Percentiles rank a stretch among this genome's conserved stretches.
phyloP scores from a whole-genome alignment of 148 eudicot species.

The Vaccinium corymbosum region DNA sequence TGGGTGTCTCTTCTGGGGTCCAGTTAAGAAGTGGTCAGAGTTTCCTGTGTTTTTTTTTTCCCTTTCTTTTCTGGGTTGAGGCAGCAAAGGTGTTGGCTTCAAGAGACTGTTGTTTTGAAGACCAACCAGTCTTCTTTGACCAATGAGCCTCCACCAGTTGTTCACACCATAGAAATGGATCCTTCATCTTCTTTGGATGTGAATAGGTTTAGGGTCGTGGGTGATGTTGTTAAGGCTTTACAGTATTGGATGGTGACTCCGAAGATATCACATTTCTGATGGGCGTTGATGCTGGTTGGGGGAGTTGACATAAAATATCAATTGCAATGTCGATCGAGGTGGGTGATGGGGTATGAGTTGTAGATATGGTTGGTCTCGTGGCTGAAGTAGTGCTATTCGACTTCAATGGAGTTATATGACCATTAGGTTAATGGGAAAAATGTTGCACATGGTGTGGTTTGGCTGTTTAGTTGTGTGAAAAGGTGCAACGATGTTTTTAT shows the following conservation, averaged over 20 bases:
- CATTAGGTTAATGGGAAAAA: neutral
- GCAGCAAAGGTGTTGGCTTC: neutral
- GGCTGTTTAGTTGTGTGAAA: neutral
- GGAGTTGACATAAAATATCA: neutral
- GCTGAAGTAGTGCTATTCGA: neutral
- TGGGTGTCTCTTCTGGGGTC: neutral
- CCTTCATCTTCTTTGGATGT: neutral
- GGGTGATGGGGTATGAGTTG: neutral
- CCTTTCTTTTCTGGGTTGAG: neutral
- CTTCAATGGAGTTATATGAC: neutral
- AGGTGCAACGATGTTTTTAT: neutral
- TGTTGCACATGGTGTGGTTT: neutral
- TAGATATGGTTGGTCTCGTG: neutral
- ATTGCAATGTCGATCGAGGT: neutral
- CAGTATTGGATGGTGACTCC: neutral
- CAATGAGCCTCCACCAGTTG: neutral
- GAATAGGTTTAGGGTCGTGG: neutral
- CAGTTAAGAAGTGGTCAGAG: neutral
- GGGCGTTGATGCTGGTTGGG: neutral
- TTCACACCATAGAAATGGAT: neutral
- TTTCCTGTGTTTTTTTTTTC: neutral
- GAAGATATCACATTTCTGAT: neutral
- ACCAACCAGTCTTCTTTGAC: neutral
- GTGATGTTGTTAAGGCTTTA: neutral
- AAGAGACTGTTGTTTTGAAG: neutral